phyloP scores from a whole-genome alignment of 73 alveolate species.

The Paramecium octaurelia region DNA sequence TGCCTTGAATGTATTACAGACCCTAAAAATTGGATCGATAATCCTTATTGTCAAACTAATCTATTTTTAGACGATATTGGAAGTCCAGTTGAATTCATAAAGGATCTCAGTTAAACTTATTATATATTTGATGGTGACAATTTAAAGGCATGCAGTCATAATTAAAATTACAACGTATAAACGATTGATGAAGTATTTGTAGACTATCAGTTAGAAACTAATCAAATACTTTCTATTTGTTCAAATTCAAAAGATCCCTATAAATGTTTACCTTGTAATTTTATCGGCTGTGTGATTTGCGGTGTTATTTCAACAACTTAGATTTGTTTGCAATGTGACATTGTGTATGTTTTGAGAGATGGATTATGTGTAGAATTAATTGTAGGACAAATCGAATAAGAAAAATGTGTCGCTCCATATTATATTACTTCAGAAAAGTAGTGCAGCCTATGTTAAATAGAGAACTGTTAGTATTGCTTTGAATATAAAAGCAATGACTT shows the following conservation, averaged over 20 bases:
- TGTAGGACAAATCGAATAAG: not conserved
- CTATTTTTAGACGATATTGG: not conserved
- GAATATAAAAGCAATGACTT: not conserved
- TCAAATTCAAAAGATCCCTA: not conserved
- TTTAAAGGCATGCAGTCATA: not conserved
- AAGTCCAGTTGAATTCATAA: not conserved
- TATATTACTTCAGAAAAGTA: not conserved
- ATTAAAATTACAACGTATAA: no score
- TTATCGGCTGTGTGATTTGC: not conserved
- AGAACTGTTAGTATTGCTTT: not conserved
- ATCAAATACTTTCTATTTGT: not conserved
- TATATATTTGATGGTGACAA: not conserved
- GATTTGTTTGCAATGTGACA: not conserved
- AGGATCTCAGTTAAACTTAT: not conserved
- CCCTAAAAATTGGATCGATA: not conserved
- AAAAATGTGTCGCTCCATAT: not conserved
- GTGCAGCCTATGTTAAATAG: not conserved
- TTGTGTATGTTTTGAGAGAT: not conserved
- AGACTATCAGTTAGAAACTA: not conserved
- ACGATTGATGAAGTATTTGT: not conserved
- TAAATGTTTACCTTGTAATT: not conserved
- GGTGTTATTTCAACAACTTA: not conserved
- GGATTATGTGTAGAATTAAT: not conserved
- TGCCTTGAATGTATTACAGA: not conserved
- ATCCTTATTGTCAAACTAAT: not conserved